Percentiles rank a stretch among this genome's conserved stretches.
Conservation (phyloP, 441 rosid genomes). For the Raphanus hybrid region DNA sequence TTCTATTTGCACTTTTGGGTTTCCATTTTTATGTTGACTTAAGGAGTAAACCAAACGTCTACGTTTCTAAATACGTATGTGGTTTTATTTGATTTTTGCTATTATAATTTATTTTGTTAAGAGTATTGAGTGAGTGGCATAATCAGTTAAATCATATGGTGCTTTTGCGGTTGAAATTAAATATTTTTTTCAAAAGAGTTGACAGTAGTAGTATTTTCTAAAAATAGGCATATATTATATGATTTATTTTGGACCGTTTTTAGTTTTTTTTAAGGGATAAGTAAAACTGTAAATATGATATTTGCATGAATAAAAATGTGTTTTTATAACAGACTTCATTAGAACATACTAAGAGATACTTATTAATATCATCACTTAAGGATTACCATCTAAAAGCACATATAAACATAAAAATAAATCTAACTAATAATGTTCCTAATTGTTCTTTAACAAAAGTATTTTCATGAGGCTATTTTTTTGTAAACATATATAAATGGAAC, state of each 20-base stretch:
- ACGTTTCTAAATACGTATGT: slow-evolving; percentile 13
- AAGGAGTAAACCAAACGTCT: slow-evolving; percentile 17
- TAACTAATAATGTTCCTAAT: background rate
- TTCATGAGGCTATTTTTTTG: background rate
- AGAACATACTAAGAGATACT: background rate
- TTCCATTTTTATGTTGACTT: slow-evolving; percentile 3
- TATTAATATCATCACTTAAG: background rate
- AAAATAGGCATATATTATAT: background rate
- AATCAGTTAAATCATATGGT: background rate
- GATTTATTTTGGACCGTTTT: background rate
- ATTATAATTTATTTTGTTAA: background rate
- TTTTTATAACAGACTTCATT: background rate
- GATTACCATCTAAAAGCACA: background rate
- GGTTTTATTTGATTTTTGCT: background rate
- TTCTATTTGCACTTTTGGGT: slow-evolving; percentile 1
- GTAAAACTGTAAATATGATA: background rate
- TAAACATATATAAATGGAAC: background rate
- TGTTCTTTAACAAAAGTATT: background rate
- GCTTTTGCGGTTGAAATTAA: background rate
- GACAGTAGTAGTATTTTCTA: background rate
- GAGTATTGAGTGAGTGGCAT: background rate
- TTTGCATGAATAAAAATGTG: background rate
- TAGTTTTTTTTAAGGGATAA: background rate
- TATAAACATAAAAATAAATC: background rate
- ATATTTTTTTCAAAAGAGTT: background rate